Evolutionary conservation across 2,329 filamentous ascomycete genomes (phyloP), one percentile per base, ranked within the genome.

Genomic region (Arthrinium phaeospermum): DNA sequence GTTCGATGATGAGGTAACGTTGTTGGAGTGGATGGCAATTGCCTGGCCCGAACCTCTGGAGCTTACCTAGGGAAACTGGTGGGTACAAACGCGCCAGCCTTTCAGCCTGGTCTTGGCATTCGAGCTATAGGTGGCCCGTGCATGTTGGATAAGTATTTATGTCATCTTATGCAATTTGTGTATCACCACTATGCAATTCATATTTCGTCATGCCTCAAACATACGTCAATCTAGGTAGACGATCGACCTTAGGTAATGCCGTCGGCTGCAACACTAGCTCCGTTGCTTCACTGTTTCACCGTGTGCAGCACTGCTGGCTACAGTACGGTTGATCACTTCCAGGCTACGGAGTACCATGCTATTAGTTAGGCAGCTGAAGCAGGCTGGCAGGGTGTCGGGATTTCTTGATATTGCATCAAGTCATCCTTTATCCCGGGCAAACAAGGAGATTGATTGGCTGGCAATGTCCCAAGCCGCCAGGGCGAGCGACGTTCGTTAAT

Each of bases 51-150:
- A 41, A 34, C 57, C 37, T 45, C 49, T 45, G 67, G 67, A 14
- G 67, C 67, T 46, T 37, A 67, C 67, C 30, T 37, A 67, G 41
- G 51, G 69, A 16, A 47, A 37, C 24, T 61, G 27, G 69, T 70
- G 68, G 68, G 44, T 30, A 51, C 44, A 70, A 47, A 46, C 46
- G 61, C 69, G 69, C 69, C 69, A 71, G 69, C 69, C 69, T 70
- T 68, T 70, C 68, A 70, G 68, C 69, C 69, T 46, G 69, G 69
- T 67, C 69, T 64, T 71, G 69, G 69, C 69, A 49, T 30, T 2
- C n/a, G 30, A n/a, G 57, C 22, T 41, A 19, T 22, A 64, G 16
- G 47, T 70, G 68, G 68, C 37, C 68, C 37, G 68, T 37, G 68
- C 68, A 27, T 14, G 4, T 0, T 4, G 57, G 19, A 64, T 22